Conservation (phyloP, 73 alveolate genomes). For the Durusdinium trenchii region DNA sequence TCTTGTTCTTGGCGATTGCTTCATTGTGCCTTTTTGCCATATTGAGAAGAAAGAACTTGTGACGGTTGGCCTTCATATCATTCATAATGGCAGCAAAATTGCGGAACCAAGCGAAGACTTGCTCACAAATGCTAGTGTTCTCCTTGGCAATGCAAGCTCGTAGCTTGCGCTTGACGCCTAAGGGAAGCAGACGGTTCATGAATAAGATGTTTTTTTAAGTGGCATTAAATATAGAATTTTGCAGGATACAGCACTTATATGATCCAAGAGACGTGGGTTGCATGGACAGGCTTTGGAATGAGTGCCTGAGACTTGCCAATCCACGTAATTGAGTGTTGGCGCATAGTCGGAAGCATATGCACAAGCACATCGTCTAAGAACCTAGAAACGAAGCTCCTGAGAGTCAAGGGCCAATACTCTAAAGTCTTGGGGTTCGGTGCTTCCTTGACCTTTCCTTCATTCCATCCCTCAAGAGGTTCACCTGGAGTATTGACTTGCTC, state of each 20-base stretch:
- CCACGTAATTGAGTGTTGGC: constrained; percentile 45
- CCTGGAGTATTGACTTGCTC: constrained; percentile 42
- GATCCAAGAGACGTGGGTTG: too few species aligned
- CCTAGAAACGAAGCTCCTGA: constrained; percentile 25
- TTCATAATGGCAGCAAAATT: background rate
- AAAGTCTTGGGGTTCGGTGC: constrained; percentile 17
- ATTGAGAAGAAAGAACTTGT: background rate
- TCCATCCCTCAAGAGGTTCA: constrained; percentile 43
- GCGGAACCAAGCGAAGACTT: constrained; percentile 47
- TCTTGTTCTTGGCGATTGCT: background rate
- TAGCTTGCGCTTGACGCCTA: background rate
- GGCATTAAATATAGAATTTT: too few species aligned
- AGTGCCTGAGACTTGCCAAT: constrained; percentile 5
- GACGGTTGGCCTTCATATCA: constrained; percentile 24
- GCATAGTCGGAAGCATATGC: constrained; percentile 39
- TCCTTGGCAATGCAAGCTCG: background rate
- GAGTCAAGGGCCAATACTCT: constrained; percentile 66
- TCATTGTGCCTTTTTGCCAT: constrained; percentile 41
- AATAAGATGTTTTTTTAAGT: too few species aligned
- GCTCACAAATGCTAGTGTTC: constrained; percentile 39
- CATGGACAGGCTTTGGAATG: too few species aligned
- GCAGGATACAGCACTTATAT: too few species aligned
- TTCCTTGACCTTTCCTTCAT: constrained; percentile 31
- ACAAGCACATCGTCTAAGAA: background rate
- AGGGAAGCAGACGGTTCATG: too few species aligned